Conservation (phyloP, 306 rosid genomes). For the Hippophae tibetana region DNA sequence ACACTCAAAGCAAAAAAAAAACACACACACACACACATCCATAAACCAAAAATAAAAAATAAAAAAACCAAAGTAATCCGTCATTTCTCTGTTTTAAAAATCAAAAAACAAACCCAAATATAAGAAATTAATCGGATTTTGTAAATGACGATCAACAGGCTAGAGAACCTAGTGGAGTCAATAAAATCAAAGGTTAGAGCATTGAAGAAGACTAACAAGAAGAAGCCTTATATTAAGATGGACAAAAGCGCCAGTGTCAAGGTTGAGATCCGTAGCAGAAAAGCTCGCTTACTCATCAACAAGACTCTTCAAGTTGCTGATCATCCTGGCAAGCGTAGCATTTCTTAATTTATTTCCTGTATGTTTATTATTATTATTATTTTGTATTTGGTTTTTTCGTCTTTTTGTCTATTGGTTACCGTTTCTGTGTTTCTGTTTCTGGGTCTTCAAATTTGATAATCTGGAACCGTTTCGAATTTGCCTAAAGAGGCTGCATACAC, state of each 20-base stretch:
- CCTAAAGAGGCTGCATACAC: not conserved
- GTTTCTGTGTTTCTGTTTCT: slow-evolving; percentile 16
- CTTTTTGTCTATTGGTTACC: slow-evolving; percentile 6
- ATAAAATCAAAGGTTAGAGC: slow-evolving; percentile 71
- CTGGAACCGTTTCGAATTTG: slow-evolving; percentile 33
- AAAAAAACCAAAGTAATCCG: no score
- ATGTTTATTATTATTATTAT: not conserved
- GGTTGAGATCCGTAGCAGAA: slow-evolving; percentile 91
- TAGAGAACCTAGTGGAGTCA: slow-evolving; percentile 59
- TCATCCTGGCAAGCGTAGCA: slow-evolving; percentile 31
- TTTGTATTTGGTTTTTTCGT: not conserved
- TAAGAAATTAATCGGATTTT: no score
- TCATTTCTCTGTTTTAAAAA: not conserved
- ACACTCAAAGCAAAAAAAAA: no score
- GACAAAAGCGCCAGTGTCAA: slow-evolving; percentile 85
- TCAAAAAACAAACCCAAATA: no score
- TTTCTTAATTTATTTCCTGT: slow-evolving; percentile 8
- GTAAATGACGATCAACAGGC: slow-evolving; percentile 40
- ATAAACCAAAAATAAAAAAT: no score
- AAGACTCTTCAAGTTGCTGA: slow-evolving; percentile 81
- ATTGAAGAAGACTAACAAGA: slow-evolving; percentile 51
- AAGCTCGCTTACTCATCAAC: slow-evolving; percentile 70
- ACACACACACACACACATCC: no score
- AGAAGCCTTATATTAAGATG: slow-evolving; percentile 61
- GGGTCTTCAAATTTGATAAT: not conserved